These are phyloP conservation scores for Betula pendula DNA, from an alignment of 306 rosid species.

Conservation along the genomic window DNA sequence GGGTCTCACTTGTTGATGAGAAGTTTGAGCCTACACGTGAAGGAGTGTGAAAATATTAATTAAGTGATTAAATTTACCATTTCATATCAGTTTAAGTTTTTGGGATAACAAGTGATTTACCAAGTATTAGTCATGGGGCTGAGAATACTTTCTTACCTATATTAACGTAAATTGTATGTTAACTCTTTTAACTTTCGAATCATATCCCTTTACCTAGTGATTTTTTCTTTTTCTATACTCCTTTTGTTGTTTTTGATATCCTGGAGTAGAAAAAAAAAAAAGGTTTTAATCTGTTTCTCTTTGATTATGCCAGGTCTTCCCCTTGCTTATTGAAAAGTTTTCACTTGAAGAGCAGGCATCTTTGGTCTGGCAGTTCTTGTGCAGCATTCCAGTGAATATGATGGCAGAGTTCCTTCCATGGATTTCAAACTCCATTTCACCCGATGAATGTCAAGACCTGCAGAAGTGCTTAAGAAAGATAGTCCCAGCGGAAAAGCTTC, in stretches of 20 bases:
- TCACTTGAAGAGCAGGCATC: constrained; percentile 88
- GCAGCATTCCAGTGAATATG: constrained; percentile 97
- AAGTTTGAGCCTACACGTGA: too few species aligned
- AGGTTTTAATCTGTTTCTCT: constrained; percentile 22
- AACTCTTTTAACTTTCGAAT: background rate
- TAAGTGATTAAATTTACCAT: too few species aligned
- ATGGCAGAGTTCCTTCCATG: constrained; percentile 94
- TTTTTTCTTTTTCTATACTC: background rate
- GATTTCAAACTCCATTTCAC: constrained; percentile 81
- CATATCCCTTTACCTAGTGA: background rate
- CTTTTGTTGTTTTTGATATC: background rate
- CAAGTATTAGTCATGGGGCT: background rate
- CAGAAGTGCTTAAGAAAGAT: constrained; percentile 71
- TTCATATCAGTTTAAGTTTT: too few species aligned
- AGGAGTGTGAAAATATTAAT: too few species aligned
- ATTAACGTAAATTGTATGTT: background rate
- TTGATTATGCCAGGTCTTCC: constrained; percentile 76
- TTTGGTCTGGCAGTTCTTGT: constrained; percentile 94
- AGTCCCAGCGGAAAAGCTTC: constrained; percentile 95
- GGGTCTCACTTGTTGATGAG: too few species aligned
- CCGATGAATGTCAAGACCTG: constrained; percentile 79
- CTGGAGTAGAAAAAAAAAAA: background rate
- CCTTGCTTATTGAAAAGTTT: constrained; percentile 87
- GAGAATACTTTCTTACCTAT: background rate
- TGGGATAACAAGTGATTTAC: too few species aligned